Conservation (phyloP, 495 filamentous ascomycete genomes). For the Margaritispora aquatica region DNA sequence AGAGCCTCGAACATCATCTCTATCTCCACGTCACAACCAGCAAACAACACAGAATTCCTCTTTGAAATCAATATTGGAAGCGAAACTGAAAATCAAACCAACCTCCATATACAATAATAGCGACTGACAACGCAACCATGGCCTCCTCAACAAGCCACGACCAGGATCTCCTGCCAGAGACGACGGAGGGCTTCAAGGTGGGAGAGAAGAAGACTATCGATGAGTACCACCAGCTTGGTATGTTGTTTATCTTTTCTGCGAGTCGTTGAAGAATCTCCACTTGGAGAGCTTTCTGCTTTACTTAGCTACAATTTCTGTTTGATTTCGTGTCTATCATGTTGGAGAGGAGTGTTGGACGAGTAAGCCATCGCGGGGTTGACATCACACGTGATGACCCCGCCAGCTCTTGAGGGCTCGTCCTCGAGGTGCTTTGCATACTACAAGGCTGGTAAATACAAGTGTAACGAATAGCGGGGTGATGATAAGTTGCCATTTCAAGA, state of each 20-base stretch:
- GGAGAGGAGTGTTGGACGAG: not conserved
- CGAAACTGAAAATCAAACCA: not conserved
- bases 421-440: no score
- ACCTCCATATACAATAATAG: not conserved
- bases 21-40: not conserved
- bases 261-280: no score
- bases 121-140: constrained; percentile 44
- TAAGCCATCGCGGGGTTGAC: not conserved
- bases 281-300: no score
- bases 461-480: not conserved
- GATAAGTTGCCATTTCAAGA: no score
- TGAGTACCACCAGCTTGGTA: constrained; percentile 89
- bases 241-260: constrained; percentile 26
- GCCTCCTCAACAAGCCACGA: constrained; percentile 53
- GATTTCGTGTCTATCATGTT: no score
- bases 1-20: not conserved
- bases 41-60: not conserved
- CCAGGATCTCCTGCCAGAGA: constrained; percentile 79
- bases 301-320: no score
- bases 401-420: not conserved
- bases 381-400: not conserved
- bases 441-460: no score
- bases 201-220: constrained; percentile 96
- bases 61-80: not conserved
- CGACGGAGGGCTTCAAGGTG: constrained; percentile 93